phyloP scores from a whole-genome alignment of 2,329 filamentous ascomycete genomes.

The Chrysoporthe deuterocubensis region DNA sequence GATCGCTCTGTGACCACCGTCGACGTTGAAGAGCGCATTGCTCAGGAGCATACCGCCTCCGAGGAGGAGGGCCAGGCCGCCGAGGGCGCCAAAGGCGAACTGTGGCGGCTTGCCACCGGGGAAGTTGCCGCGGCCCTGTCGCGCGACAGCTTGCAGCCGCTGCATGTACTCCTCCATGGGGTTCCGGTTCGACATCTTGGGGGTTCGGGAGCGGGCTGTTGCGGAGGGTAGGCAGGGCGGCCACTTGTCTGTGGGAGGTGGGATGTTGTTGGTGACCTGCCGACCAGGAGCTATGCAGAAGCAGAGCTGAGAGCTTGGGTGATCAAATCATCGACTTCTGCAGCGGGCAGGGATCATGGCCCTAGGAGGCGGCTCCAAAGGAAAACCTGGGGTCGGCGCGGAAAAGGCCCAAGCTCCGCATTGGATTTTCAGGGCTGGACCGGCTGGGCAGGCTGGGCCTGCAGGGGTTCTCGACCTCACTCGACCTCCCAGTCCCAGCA shows the following conservation, averaged over 20 bases:
- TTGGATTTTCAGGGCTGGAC: neutral
- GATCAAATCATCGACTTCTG: constrained; percentile 15
- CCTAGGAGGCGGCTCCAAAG: constrained; percentile 5
- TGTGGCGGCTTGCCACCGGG: constrained; percentile 49
- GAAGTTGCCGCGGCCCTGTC: constrained; percentile 45
- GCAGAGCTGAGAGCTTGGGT: constrained; percentile 14
- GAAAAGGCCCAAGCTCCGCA: constrained; percentile 24
- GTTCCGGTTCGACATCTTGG: constrained; percentile 42
- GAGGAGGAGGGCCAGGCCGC: constrained; percentile 48
- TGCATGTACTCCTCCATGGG: constrained; percentile 56
- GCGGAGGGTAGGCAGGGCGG: constrained; percentile 3
- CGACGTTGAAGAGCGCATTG: constrained; percentile 77
- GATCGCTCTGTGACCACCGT: constrained; percentile 98
- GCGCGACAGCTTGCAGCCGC: constrained; percentile 54
- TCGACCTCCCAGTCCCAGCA: neutral
- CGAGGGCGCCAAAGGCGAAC: constrained; percentile 45
- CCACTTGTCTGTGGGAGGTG: neutral
- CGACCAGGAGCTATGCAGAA: constrained; percentile 6
- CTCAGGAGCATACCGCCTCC: constrained; percentile 57
- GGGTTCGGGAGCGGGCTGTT: neutral
- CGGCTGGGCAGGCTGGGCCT: neutral
- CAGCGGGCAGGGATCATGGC: constrained; percentile 21
- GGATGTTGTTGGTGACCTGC: constrained; percentile 11
- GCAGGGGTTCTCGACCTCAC: constrained; percentile 14
- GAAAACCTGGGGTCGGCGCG: constrained; percentile 23